Evolutionary conservation across 2,329 filamentous ascomycete genomes (phyloP), one percentile per base, ranked within the genome.

Genomic region (Phaeosphaeria sp.): DNA sequence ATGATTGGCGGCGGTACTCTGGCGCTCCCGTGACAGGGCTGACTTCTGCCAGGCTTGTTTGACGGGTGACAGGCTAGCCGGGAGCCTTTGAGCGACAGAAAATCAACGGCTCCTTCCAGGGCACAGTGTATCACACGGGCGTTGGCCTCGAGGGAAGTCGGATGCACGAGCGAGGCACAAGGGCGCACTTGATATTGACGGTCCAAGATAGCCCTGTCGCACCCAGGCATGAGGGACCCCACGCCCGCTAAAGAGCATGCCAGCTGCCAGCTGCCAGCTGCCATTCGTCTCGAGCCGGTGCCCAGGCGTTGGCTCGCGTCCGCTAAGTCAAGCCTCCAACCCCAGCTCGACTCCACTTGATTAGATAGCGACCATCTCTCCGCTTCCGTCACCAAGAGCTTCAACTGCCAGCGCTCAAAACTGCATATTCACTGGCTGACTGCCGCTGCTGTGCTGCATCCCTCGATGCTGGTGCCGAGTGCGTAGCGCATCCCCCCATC

Each of bases 281-380:
- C 23, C 21, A 51, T 51, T 51, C 50, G 42, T 36, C 50, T 33
- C 18, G 41, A 39, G 22, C 21, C 23, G 17, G 55, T 63, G 53
- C 52, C 52, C 60, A 51, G 52, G 48, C 49, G 44, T 53, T 25
- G 52, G 49, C 54, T 47, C 49, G 54, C 58, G 18, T 44, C 17
- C 46, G 60, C 63, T 63, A 60, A 49, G 41, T 46, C 50, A 52
- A 27, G 47, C 47, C 54, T 56, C 50, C 56, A 58, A 58, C 63
- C 58, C 63, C 61, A 62, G 56, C 52, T 63, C 57, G 54, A 60
- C 68, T 72, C 69, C 67, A 69, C 68, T 70, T 68, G 62, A n/a
- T n/a, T n/a, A 66, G 63, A 67, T 68, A 69, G 56, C 46, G 33
- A 54, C 61, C 55, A 52, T 53, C 50, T 59, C 52, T 63, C 66